Percentiles rank a stretch among this genome's conserved stretches.
Conservation (phyloP, 176 grass and related monocot species). For the Olyra latifolia region DNA sequence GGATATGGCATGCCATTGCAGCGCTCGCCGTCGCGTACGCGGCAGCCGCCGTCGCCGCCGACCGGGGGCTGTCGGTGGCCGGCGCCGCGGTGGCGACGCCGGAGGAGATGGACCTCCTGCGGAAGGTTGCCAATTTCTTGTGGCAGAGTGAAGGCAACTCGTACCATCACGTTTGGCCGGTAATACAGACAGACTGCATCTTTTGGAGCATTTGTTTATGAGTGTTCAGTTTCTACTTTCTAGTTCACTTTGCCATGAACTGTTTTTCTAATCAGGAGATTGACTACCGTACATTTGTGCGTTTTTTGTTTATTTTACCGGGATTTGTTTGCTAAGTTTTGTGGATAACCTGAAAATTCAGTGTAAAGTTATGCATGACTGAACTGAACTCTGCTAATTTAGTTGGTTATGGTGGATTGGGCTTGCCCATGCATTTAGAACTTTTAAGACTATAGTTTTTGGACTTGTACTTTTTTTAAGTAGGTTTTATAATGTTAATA, state of each 20-base stretch:
- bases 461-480: not conserved
- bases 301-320: not conserved
- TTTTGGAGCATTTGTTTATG: not conserved
- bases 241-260: not conserved
- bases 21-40: constrained; percentile 31
- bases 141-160: constrained; percentile 45
- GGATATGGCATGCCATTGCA: constrained; percentile 35
- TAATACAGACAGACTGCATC: constrained; percentile 10
- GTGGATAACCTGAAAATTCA: not conserved
- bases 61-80: constrained; percentile 1
- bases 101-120: constrained; percentile 27
- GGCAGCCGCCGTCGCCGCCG: constrained; percentile 20
- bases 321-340: not conserved
- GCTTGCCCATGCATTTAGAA: not conserved
- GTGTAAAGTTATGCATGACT: not conserved
- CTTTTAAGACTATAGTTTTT: not conserved
- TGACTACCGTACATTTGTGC: not conserved
- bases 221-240: not conserved
- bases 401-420: not conserved
- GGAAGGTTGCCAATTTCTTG: constrained; percentile 56
- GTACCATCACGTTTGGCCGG: constrained; percentile 83
- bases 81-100: not conserved
- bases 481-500: not conserved
- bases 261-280: not conserved
- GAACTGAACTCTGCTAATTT: constrained; percentile 16